Percentiles rank a stretch among this genome's conserved stretches.
Evolutionary conservation across 148 eudicot genomes (phyloP).

Genomic region (Amaranthus hypochondriacus): DNA sequence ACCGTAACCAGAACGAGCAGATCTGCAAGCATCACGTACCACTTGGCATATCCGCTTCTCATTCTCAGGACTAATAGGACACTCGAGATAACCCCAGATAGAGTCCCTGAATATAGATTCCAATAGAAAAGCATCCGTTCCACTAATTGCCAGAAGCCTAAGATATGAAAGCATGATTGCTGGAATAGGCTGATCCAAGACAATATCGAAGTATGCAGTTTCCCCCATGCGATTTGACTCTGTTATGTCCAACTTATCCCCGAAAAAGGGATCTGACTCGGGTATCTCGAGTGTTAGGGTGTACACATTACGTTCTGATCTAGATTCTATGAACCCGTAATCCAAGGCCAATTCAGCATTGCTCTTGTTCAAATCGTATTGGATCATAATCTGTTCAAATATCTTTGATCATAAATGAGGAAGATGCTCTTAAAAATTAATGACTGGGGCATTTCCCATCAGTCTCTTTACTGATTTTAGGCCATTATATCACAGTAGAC

Average conservation of each 20-base stretch:
- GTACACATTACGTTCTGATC: conserved; percentile 56
- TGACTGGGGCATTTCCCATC: too few relatives aligned
- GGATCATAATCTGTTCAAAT: conserved; percentile 62
- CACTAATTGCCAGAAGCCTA: conserved; percentile 77
- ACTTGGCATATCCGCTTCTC: conserved; percentile 83
- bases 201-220: conserved; percentile 80
- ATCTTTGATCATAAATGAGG: background rate
- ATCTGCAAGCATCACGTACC: conserved; percentile 60
- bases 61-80: conserved; percentile 71
- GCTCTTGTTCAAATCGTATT: conserved; percentile 80
- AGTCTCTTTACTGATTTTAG: too few relatives aligned
- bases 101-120: conserved; percentile 76
- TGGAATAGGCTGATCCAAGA: conserved; percentile 64
- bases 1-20: conserved; percentile 69
- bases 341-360: conserved; percentile 91
- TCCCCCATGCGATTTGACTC: conserved; percentile 71
- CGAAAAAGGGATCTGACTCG: conserved; percentile 69
- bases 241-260: conserved; percentile 90
- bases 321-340: conserved; percentile 81
- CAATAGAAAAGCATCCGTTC: conserved; percentile 76
- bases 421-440: background rate
- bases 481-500: too few relatives aligned
- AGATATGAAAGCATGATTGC: conserved; percentile 68
- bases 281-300: conserved; percentile 83
- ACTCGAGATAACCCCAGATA: conserved; percentile 72